Conservation (phyloP, 2,329 filamentous ascomycete genomes). For the Xylaria polymorpha region DNA sequence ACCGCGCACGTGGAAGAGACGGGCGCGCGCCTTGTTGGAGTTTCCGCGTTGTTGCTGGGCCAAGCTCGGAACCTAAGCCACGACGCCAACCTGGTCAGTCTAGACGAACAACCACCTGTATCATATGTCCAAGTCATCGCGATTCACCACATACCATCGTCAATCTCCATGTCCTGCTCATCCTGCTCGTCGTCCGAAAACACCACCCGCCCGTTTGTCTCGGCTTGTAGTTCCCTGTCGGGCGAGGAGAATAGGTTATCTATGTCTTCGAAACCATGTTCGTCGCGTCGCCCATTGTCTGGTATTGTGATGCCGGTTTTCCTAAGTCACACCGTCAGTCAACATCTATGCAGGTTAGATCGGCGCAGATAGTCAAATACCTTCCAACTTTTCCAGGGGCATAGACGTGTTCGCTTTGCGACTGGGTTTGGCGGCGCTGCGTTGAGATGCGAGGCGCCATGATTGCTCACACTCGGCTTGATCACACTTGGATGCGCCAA, state of each 20-base stretch:
- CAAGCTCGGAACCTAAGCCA: constrained; percentile 62
- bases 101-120: neutral
- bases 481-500: neutral
- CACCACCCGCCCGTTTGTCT: constrained; percentile 38
- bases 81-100: constrained; percentile 26
- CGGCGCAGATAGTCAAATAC: constrained; percentile 47
- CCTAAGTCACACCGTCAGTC: constrained; percentile 58
- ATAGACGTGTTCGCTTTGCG: constrained; percentile 61
- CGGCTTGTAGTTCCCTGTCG: constrained; percentile 59
- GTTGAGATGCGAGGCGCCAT: constrained; percentile 55
- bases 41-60: constrained; percentile 64
- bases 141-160: constrained; percentile 56
- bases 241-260: constrained; percentile 92
- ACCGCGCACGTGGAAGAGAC: constrained; percentile 62
- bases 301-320: constrained; percentile 89
- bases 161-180: constrained; percentile 66
- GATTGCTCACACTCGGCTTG: constrained; percentile 6
- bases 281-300: constrained; percentile 84
- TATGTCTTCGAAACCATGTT: constrained; percentile 90
- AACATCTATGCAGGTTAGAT: neutral
- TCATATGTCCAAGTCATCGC: neutral
- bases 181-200: constrained; percentile 40
- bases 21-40: constrained; percentile 60
- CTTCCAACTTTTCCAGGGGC: constrained; percentile 63
- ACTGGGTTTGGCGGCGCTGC: constrained; percentile 53